Evolutionary conservation across 2,329 filamentous ascomycete genomes (phyloP).

Genomic region (Rosellinia necatrix): DNA sequence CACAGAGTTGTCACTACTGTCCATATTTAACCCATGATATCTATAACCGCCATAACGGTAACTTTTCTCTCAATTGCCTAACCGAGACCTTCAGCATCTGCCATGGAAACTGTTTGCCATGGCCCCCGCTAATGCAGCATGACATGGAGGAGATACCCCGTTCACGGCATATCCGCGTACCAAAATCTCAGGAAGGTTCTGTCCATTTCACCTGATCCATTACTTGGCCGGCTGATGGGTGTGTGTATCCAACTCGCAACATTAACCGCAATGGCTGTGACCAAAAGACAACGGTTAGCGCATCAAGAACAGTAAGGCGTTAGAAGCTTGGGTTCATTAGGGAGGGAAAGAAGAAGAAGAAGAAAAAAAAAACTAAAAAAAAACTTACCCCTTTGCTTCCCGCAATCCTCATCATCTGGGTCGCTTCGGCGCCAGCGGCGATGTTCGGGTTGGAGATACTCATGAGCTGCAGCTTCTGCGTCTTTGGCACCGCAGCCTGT

Average conservation of each 20-base stretch:
- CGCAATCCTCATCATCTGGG: slow-evolving; percentile 86
- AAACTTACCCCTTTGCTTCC: slow-evolving; percentile 85
- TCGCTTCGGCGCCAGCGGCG: slow-evolving; percentile 77
- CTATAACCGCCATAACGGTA: background rate
- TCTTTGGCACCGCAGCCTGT: slow-evolving; percentile 95
- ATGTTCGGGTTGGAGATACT: slow-evolving; percentile 84
- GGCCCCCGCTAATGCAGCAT: background rate
- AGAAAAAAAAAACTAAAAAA: too few species aligned
- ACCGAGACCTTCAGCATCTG: background rate
- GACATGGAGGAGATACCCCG: background rate
- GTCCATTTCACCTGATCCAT: slow-evolving; percentile 97
- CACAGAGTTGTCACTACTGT: slow-evolving; percentile 1
- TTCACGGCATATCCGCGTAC: slow-evolving; percentile 15
- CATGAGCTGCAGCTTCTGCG: slow-evolving; percentile 89
- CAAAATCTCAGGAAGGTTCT: slow-evolving; percentile 61
- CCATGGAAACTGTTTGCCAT: background rate
- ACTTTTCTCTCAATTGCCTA: background rate
- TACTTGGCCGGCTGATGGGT: slow-evolving; percentile 70
- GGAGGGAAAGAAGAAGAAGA: too few species aligned
- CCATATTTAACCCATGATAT: slow-evolving; percentile 5
- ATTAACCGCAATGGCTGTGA: slow-evolving; percentile 79
- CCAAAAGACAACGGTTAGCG: slow-evolving; percentile 9
- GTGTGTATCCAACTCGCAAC: slow-evolving; percentile 80
- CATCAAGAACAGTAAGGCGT: background rate
- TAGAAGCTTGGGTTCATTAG: background rate